Evolutionary conservation across 345 rosid species (phyloP), one percentile per base, ranked within the genome.

Genomic region (Mercurialis annua): DNA sequence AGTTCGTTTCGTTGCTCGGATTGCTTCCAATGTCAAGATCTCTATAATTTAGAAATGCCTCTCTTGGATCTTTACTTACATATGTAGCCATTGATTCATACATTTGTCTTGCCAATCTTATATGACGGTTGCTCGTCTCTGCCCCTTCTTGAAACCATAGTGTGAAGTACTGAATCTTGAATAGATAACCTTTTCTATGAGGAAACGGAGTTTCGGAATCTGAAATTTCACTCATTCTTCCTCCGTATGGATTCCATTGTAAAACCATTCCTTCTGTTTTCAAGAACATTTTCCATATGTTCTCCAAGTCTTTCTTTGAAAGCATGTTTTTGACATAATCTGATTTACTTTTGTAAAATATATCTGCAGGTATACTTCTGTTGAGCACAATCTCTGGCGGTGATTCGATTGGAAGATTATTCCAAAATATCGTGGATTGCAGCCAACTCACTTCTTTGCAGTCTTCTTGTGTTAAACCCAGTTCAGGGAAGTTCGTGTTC

Each of bases 21-120:
- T 83, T 83, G 68, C 51, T 50, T 1, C 96, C 96, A 33, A 87
- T 16, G 53, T 86, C 96, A 10, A 85, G 78, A 75, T 87, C 92
- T 58, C 86, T 72, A 64, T 83, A 87, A n/a, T 86, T 86, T 21
- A 81, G 38, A 30, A 83, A 89, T 2, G 90, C 80, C 5, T 30
- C 55, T 52, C 92, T 76, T 3, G 90, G 90, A 23, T 71, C 60
- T 16, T 62, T 58, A 2, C 87, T 78, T 4, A 80, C 90, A 11
- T 64, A 80, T 0, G 87, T 78, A 4, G 68, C 72, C 93, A 88
- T 81, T 73, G 65, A 80, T 18, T 62, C 70, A 34, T 81, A 78
- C 12, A 85, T 62, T 58, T 48, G 58, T 68, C 85, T 81, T 10
- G 81, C 71, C 85, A 76, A 60, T 4, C 73, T 65, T 18, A 85